Evolutionary conservation across 768 basidiomycete species (phyloP), one percentile per base, ranked within the genome.

Genomic region (Serendipita vermifera): DNA sequence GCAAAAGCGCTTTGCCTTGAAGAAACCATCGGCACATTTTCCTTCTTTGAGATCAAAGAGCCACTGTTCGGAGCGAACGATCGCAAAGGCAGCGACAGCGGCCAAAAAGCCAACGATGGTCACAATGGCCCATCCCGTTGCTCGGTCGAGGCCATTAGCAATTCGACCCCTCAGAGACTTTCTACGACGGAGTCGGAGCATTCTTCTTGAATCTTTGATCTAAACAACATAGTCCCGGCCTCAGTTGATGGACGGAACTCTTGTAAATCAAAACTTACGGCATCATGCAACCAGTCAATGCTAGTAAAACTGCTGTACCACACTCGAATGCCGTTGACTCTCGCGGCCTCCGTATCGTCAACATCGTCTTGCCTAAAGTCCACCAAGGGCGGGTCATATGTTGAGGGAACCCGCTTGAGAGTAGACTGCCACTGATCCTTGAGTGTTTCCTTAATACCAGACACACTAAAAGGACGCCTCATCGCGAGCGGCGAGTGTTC

Each of bases 201-300:
- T 83, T 27, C 92, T 85, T 5, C 79, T 78, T 0, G 90, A 89
- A 65, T 94, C 90, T 68, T 96, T 93, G 72, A 97, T 89, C 73
- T 74, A 43, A 46, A 61, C 13, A 46, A 14, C 11, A 56, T 59
- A 55, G 62, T 62, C 58, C 57, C 60, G 20, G 39, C 3, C 55
- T 60, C 60, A 24, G 53, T 48, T 26, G 59, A n/a, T 14, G 43
- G 33, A 22, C 58, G 38, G 7, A 62, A 60, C 40, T 56, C 20
- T 17, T 58, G 48, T n/a, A 56, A 46, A 15, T 61, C 58, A 39
- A 55, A 35, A 63, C 72, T 66, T 60, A 73, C 70, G 36, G 88
- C 79, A 71, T 97, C 94, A 63, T 97, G 94, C 55, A 97, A 73
- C 94, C 93, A 97, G 68, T 97, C 92, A 57, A 94, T 85, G 17